phyloP scores from a whole-genome alignment of 495 filamentous ascomycete genomes.

The Annulohypoxylon stygium region DNA sequence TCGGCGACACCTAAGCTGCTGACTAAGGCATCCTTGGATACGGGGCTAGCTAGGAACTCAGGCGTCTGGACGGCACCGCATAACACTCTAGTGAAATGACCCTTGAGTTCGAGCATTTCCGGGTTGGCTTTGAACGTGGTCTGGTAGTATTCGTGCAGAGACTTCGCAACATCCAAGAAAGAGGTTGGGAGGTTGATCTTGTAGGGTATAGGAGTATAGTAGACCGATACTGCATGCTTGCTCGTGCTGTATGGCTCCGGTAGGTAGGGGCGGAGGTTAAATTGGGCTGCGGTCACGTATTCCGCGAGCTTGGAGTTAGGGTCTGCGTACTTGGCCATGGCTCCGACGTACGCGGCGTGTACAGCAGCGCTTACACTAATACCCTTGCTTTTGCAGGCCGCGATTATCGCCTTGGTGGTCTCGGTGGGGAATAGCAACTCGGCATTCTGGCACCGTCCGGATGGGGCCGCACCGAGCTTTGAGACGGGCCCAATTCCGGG shows the following conservation, averaged over 20 bases:
- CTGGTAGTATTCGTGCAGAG: constrained; percentile 35
- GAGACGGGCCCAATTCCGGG: constrained; percentile 41
- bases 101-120: constrained; percentile 32
- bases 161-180: constrained; percentile 34
- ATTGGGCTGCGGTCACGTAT: constrained; percentile 41
- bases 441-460: constrained; percentile 25
- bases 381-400: constrained; percentile 28
- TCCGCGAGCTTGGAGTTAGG: constrained; percentile 33
- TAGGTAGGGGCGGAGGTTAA: constrained; percentile 40
- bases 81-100: constrained; percentile 24
- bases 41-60: constrained; percentile 37
- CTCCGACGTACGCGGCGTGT: constrained; percentile 36
- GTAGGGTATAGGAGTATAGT: constrained; percentile 34
- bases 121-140: constrained; percentile 30
- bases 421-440: constrained; percentile 35
- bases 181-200: constrained; percentile 35
- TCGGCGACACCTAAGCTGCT: constrained; percentile 39
- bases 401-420: constrained; percentile 24
- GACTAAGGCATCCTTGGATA: constrained; percentile 39
- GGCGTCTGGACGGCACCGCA: constrained; percentile 30
- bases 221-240: constrained; percentile 36
- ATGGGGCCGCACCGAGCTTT: constrained; percentile 23
- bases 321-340: constrained; percentile 36
- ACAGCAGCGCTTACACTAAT: constrained; percentile 28
- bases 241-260: constrained; percentile 39